Evolutionary conservation across 108 stramenopile species (phyloP).

Genomic region (Nitzschia putrida): DNA sequence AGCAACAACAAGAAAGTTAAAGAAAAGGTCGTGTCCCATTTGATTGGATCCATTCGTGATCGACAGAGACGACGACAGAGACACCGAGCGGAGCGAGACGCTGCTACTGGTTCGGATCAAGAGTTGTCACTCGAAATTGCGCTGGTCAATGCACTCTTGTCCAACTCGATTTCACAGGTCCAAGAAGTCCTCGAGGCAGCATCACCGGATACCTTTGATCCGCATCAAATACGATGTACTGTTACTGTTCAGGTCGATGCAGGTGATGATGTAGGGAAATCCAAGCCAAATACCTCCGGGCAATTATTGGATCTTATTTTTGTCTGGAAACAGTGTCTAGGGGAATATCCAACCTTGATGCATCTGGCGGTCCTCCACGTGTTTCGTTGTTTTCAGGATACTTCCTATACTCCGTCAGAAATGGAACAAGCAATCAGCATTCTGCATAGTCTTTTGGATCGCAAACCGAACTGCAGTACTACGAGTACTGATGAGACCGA

Average conservation of each 20-base stretch:
- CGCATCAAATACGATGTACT: background rate
- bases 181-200: constrained; percentile 1
- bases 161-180: background rate
- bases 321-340: constrained; percentile 14
- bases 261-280: background rate
- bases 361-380: constrained; percentile 19
- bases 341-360: constrained; percentile 15
- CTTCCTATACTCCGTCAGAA: background rate
- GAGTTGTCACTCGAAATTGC: background rate
- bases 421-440: constrained; percentile 7
- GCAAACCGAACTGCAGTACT: background rate
- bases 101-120: background rate
- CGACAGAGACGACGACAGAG: background rate
- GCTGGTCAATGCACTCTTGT: background rate
- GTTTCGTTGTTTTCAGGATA: constrained; percentile 7
- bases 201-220: background rate
- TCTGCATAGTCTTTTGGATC: constrained; percentile 1
- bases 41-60: background rate
- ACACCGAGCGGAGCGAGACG: background rate
- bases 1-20: no score
- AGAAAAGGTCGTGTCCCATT: background rate
- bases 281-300: background rate
- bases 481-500: background rate
- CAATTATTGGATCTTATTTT: constrained; percentile 10
- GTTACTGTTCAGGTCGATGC: background rate